phyloP scores from a whole-genome alignment of 2,329 filamentous ascomycete species.

The Calonectria hongkongensis region DNA sequence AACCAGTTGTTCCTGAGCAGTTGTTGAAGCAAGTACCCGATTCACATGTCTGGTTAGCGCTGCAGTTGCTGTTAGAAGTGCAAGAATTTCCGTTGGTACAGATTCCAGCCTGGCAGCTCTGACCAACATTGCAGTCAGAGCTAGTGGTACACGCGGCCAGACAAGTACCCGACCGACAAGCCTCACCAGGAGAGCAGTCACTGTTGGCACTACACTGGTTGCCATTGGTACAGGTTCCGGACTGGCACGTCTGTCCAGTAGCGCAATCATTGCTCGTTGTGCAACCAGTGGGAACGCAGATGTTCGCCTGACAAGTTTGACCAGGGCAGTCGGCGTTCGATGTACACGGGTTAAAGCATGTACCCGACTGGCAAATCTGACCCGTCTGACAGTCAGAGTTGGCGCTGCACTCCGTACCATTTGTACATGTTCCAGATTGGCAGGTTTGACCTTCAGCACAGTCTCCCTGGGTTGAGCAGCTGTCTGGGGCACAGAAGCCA shows the following conservation, averaged over 20 bases:
- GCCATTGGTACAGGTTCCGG: not conserved
- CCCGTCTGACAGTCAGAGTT: not conserved
- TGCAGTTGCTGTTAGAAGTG: not conserved
- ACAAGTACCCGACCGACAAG: conserved; percentile 23
- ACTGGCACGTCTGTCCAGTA: not conserved
- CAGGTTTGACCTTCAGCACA: not conserved
- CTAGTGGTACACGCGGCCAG: not conserved
- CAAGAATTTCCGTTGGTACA: conserved; percentile 13
- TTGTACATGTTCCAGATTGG: conserved; percentile 1
- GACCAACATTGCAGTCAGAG: not conserved
- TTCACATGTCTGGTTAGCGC: not conserved
- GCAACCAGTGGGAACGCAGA: not conserved
- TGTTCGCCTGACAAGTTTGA: conserved; percentile 1
- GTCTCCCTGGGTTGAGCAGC: conserved; percentile 13
- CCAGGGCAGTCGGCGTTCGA: conserved; percentile 2
- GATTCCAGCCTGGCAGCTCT: conserved; percentile 7
- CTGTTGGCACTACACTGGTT: not conserved
- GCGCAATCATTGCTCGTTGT: conserved; percentile 8
- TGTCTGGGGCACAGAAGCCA: conserved; percentile 1
- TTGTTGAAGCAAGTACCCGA: conserved; percentile 5
- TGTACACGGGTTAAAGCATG: conserved; percentile 1
- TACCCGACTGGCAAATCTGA: not conserved
- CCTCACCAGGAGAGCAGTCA: not conserved
- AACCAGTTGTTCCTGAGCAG: not conserved
- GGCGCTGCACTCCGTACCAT: not conserved